Evolutionary conservation across 1,284 basidiomycete genomes (phyloP).

Genomic region (Waitea zeae): DNA sequence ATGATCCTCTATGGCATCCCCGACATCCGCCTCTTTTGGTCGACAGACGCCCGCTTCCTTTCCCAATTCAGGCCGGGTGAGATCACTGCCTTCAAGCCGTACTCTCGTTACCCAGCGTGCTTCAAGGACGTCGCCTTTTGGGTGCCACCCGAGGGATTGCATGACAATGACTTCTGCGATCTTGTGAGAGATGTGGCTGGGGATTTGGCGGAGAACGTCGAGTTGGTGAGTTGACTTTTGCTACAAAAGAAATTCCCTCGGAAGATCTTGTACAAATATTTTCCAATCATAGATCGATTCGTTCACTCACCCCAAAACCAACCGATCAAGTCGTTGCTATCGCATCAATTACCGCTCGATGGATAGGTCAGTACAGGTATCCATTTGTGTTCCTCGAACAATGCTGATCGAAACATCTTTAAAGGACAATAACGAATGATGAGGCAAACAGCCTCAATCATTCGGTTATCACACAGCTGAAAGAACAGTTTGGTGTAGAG

Average conservation of each 20-base stretch:
- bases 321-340: conserved; percentile 71
- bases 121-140: conserved; percentile 91
- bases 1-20: conserved; percentile 98
- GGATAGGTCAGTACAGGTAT: conserved; percentile 48
- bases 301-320: conserved; percentile 85
- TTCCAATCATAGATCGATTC: conserved; percentile 62
- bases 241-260: too few relatives aligned
- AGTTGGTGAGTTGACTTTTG: conserved; percentile 36
- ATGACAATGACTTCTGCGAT: conserved; percentile 97
- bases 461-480: conserved; percentile 32
- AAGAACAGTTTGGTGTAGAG: conserved; percentile 55
- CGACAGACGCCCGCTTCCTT: conserved; percentile 74
- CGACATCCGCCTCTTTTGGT: conserved; percentile 99
- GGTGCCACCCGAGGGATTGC: conserved; percentile 46
- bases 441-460: conserved; percentile 74
- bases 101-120: conserved; percentile 80
- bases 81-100: conserved; percentile 71
- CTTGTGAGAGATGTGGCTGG: conserved; percentile 84
- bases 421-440: conserved; percentile 75
- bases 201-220: conserved; percentile 84
- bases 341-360: conserved; percentile 92
- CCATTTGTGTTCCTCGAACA: background rate
- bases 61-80: conserved; percentile 70
- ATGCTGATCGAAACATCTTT: background rate
- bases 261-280: background rate